A percentile compares a stretch with the other conserved stretches of the same genome.
phyloP scores from a whole-genome alignment of 495 filamentous ascomycete species.

The Jackrogersella multiformis region DNA sequence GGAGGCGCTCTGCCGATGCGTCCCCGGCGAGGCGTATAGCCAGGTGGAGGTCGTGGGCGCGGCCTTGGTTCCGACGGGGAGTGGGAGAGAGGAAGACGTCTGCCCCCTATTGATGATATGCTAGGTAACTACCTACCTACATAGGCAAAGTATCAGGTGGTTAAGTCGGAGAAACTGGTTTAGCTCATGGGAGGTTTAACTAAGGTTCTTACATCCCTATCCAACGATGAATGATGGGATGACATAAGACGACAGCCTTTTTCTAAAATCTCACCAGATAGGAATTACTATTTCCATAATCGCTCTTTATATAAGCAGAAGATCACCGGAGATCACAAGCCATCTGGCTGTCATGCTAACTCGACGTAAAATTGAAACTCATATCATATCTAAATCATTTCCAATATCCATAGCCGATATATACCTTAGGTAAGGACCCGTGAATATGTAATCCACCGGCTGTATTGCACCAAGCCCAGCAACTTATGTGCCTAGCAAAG shows the following conservation, averaged over 20 bases:
- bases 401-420: not conserved
- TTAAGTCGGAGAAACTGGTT: not conserved
- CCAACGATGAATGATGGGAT: not conserved
- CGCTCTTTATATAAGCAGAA: too few relatives aligned
- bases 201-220: not conserved
- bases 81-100: conserved; percentile 19
- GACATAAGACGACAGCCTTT: not conserved
- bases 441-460: too few relatives aligned
- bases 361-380: conserved; percentile 1
- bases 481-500: not conserved
- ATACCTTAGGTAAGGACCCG: not conserved
- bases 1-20: not conserved
- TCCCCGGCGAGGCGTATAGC: conserved; percentile 21
- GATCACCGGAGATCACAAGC: too few relatives aligned
- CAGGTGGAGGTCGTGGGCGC: conserved; percentile 37
- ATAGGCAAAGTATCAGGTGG: too few relatives aligned
- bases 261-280: not conserved
- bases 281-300: too few relatives aligned
- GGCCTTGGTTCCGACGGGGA: conserved; percentile 34
- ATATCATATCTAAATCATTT: conserved; percentile 7
- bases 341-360: not conserved
- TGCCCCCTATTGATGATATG: conserved; percentile 8
- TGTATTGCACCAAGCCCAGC: not conserved
- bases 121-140: too few relatives aligned
- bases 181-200: not conserved